Percentiles rank a stretch among this genome's conserved stretches.
Evolutionary conservation across 257 asterid genomes (phyloP).

Genomic region (Penstemon newberryi): DNA sequence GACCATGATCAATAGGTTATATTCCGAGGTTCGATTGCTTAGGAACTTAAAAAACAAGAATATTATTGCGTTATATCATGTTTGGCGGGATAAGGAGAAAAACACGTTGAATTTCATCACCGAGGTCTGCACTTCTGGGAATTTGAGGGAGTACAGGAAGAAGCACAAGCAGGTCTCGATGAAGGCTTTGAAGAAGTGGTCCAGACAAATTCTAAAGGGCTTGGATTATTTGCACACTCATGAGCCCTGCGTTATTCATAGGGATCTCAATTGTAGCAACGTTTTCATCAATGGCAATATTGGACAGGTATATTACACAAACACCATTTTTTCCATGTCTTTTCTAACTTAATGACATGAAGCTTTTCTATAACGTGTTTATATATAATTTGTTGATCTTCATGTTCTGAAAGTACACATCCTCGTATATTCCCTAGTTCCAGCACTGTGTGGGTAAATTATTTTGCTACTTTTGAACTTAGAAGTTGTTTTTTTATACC

Average conservation of each 20-base stretch:
- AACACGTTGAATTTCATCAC: constrained; percentile 78
- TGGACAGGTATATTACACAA: constrained; percentile 57
- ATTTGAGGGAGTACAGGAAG: constrained; percentile 73
- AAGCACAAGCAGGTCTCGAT: constrained; percentile 74
- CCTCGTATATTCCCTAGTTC: no score
- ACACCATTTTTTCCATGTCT: not conserved
- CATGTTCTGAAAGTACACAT: no score
- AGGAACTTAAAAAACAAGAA: constrained; percentile 48
- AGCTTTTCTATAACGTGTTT: no score
- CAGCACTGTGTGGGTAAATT: not conserved
- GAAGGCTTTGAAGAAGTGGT: constrained; percentile 83
- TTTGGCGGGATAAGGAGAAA: constrained; percentile 62
- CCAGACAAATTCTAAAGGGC: constrained; percentile 73
- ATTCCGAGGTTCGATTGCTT: constrained; percentile 63
- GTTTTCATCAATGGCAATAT: constrained; percentile 80
- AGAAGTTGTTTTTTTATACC: not conserved
- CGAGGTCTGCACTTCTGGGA: constrained; percentile 80
- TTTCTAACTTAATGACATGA: not conserved
- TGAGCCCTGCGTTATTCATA: constrained; percentile 72
- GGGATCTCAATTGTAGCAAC: constrained; percentile 88
- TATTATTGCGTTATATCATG: constrained; percentile 57
- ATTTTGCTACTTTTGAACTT: not conserved
- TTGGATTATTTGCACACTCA: constrained; percentile 72
- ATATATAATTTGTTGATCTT: no score
- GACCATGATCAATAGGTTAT: constrained; percentile 53